A percentile compares a stretch with the other conserved stretches of the same genome.
phyloP scores from a whole-genome alignment of 176 grass and related monocot genomes.

The Oryza punctata region DNA sequence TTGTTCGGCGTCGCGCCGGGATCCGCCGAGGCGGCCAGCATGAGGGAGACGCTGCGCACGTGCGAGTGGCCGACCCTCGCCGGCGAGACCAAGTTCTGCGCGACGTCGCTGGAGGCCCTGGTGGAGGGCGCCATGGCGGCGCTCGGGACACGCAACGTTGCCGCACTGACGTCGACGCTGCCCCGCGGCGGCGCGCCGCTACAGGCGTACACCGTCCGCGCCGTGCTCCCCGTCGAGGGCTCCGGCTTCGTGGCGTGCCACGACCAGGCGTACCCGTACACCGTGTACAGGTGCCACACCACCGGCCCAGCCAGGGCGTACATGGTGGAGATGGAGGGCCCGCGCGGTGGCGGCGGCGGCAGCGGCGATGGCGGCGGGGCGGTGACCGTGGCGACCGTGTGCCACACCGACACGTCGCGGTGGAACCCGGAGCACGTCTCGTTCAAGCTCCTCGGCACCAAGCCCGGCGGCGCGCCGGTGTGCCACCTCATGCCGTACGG shows the following conservation, averaged over 20 bases:
- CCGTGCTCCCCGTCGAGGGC: conserved; percentile 17
- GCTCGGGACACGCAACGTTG: conserved; percentile 40
- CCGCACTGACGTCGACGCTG: conserved; percentile 29
- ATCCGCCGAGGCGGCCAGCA: neutral
- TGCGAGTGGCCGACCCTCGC: conserved; percentile 26
- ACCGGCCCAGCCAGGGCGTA: conserved; percentile 53
- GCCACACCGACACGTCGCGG: conserved; percentile 52
- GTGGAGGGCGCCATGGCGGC: conserved; percentile 38
- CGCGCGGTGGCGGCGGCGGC: neutral
- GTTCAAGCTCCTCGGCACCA: conserved; percentile 58
- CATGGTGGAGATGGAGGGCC: conserved; percentile 47
- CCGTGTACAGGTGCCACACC: conserved; percentile 56
- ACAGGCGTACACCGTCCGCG: conserved; percentile 32
- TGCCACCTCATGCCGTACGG: conserved; percentile 64
- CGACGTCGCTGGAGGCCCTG: conserved; percentile 49
- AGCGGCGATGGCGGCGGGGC: neutral
- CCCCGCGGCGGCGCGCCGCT: conserved; percentile 31
- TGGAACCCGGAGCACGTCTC: conserved; percentile 57
- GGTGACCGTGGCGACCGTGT: conserved; percentile 41
- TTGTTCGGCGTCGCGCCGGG: neutral
- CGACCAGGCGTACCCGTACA: conserved; percentile 46
- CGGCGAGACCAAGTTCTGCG: conserved; percentile 46
- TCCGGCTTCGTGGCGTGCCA: conserved; percentile 53
- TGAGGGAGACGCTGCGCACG: conserved; percentile 36
- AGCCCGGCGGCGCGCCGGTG: conserved; percentile 40